Percentiles rank a stretch among this genome's conserved stretches.
These are phyloP conservation scores for Mucor velutinosus DNA, from an alignment of 371 early-diverging fungal genomes.

Conservation along the genomic window DNA sequence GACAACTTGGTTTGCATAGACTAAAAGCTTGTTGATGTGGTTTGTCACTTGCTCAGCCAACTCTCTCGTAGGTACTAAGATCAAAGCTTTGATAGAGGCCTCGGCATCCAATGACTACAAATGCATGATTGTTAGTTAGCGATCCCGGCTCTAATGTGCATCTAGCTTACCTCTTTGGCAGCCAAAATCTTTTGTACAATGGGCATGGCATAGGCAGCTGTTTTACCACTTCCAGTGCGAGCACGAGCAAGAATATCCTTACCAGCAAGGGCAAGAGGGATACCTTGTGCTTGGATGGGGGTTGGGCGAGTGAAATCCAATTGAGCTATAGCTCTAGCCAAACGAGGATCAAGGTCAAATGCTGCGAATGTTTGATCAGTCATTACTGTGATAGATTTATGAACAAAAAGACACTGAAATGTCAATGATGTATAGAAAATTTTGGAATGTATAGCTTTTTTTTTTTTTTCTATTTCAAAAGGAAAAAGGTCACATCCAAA, in stretches of 20 bases:
- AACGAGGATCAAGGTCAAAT: constrained; percentile 84
- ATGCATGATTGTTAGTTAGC: not conserved
- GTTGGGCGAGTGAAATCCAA: constrained; percentile 86
- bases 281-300: constrained; percentile 90
- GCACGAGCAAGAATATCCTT: constrained; percentile 97
- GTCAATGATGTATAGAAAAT: not conserved
- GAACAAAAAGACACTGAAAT: not conserved
- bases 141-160: not conserved
- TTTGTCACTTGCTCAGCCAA: constrained; percentile 90
- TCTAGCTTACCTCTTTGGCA: constrained; percentile 60
- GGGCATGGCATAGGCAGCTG: constrained; percentile 96
- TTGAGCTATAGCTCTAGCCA: constrained; percentile 84
- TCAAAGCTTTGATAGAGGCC: constrained; percentile 46
- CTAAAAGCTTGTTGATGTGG: constrained; percentile 70
- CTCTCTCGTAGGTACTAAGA: constrained; percentile 97
- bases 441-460: not conserved
- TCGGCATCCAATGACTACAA: constrained; percentile 18
- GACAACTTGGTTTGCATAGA: constrained; percentile 72
- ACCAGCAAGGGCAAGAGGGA: constrained; percentile 95
- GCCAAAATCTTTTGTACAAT: constrained; percentile 88
- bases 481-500: not conserved
- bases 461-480: not conserved
- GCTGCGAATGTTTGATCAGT: constrained; percentile 51
- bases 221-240: constrained; percentile 99
- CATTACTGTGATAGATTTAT: not conserved